Evolutionary conservation across 306 rosid genomes (phyloP).

Genomic region (Lathyrus oleraceus): DNA sequence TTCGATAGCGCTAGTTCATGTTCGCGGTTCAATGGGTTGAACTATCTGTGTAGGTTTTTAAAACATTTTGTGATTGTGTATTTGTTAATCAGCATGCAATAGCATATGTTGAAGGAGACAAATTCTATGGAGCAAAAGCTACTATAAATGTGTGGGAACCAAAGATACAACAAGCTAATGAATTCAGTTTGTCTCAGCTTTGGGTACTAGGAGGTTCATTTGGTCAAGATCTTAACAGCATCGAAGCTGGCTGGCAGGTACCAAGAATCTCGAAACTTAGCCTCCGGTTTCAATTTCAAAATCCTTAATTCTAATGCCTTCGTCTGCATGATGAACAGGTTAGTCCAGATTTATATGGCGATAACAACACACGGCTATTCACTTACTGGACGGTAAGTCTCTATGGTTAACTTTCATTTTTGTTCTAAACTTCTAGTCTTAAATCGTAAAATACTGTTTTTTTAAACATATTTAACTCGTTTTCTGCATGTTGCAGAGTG

Average conservation of each 20-base stretch:
- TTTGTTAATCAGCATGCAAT: conserved; percentile 78
- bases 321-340: conserved; percentile 54
- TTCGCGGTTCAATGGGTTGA: neutral
- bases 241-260: conserved; percentile 99
- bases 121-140: conserved; percentile 93
- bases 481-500: conserved; percentile 58
- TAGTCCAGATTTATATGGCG: conserved; percentile 93
- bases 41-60: neutral
- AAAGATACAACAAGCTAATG: conserved; percentile 86
- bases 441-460: neutral
- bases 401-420: neutral
- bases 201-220: conserved; percentile 97
- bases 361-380: conserved; percentile 92
- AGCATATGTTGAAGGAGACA: conserved; percentile 94
- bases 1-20: neutral
- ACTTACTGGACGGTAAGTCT: conserved; percentile 96
- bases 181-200: conserved; percentile 96
- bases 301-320: neutral
- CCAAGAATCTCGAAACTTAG: neutral
- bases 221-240: conserved; percentile 98
- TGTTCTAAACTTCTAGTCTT: neutral
- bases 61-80: conserved; percentile 3
- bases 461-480: neutral
- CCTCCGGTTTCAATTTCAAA: neutral
- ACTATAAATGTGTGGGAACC: conserved; percentile 99